Base-by-base conservation (phyloP, 345 rosid genomes). In the Gossypium bickii region DNA sequence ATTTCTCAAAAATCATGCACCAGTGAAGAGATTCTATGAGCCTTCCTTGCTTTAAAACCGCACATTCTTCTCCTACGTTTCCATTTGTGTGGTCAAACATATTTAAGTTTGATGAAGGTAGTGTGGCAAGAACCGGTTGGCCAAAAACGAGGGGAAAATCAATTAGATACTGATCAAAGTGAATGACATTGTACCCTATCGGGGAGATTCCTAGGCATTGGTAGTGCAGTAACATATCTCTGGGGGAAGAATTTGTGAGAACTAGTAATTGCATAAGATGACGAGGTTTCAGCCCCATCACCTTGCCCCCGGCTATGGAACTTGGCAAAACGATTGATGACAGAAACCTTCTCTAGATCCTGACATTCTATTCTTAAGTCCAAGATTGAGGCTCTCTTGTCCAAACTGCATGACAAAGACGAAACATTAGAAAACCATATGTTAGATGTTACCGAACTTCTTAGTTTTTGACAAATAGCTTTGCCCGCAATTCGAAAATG, bases 301-400 rank as follows among this genome's bases (percentile, higher is more conserved):
- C 77, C 73, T 66, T 84, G 96, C 34, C 79, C 87, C 79, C 93
- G 78, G n/a, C 90, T 88, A 77, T 95, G 92, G 76, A 93, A 93
- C 84, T 82, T 94, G 10, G 98, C 98, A 82, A 94, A 92, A 22
- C 98, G 98, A 84, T 91, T 92, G 73, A 94, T 89, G 63, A 94
- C 90, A 72, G 92, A 86, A 79, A 85, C 86, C 81, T 80, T 91
- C 88, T 91, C 98, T 55, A 91, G 77, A 71, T 94, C 98, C 79
- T 90, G 87, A 65, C 89, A 89, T 76, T 94, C 98, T 58, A 92
- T 79, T 84, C 89, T 84, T 82, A 94, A 75, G 81, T 94, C 97
- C 61, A 87, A 24, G 53, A 88, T 71, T 27, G 92, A 86, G 67
- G 83, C 74, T 80, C 89, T 84, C 73, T 85, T 91, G 57, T 92